These are phyloP conservation scores for Hyparrhenia diplandra DNA, from an alignment of 176 grass and related monocot genomes.

Conservation along the genomic window DNA sequence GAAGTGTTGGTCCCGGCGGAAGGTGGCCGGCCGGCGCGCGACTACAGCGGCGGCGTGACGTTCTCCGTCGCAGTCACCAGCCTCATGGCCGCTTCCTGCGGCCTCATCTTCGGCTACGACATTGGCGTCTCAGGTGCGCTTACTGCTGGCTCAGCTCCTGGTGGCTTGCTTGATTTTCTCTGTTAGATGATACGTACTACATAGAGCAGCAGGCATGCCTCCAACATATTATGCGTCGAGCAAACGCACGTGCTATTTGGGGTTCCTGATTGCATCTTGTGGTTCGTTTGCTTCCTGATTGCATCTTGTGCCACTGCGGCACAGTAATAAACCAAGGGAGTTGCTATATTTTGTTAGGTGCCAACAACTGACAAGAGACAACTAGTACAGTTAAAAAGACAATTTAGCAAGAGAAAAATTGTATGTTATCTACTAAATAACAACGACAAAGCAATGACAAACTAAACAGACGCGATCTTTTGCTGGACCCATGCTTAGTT, in stretches of 20 bases:
- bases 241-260: not conserved
- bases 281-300: no score
- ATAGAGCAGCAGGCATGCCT: not conserved
- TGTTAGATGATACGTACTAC: not conserved
- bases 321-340: no score
- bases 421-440: no score
- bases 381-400: no score
- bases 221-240: not conserved
- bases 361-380: no score
- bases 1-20: not conserved
- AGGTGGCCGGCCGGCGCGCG: not conserved
- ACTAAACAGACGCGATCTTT: no score
- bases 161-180: not conserved
- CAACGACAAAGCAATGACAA: no score
- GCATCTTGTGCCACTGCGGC: no score
- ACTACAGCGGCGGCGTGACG: conserved; percentile 33
- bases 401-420: no score
- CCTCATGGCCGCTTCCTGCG: conserved; percentile 42
- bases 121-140: conserved; percentile 35
- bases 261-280: no score
- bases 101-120: conserved; percentile 52
- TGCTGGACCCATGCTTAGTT: no score
- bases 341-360: no score
- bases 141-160: not conserved
- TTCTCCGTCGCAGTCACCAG: conserved; percentile 36